Conservation (phyloP, 257 asterid species). For the Salvia hispanica region DNA sequence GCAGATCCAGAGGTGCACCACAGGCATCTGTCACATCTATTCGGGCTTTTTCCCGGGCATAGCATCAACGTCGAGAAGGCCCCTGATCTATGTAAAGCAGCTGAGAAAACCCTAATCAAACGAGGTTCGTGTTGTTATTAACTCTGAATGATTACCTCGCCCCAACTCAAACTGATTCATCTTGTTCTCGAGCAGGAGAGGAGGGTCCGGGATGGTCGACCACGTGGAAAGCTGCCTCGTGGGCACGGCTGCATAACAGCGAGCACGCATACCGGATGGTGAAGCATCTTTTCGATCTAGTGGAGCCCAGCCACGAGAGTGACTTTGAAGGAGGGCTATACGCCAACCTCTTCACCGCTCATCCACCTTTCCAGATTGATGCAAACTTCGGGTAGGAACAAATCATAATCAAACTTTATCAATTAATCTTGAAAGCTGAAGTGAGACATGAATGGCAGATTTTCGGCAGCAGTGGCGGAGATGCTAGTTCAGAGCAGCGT, state of each 20-base stretch:
- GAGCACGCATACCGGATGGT: slow-evolving; percentile 71
- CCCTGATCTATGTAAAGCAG: slow-evolving; percentile 72
- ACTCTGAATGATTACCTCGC: not conserved
- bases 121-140: slow-evolving; percentile 48
- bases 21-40: slow-evolving; percentile 76
- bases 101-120: slow-evolving; percentile 52
- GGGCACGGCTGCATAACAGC: slow-evolving; percentile 72
- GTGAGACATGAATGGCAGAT: slow-evolving; percentile 36
- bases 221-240: slow-evolving; percentile 65
- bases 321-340: slow-evolving; percentile 71
- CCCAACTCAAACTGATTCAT: not conserved
- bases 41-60: slow-evolving; percentile 79
- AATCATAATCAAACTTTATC: slow-evolving; percentile 9
- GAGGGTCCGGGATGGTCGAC: slow-evolving; percentile 92
- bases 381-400: slow-evolving; percentile 77
- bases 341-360: slow-evolving; percentile 73
- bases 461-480: slow-evolving; percentile 77
- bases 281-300: slow-evolving; percentile 60
- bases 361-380: slow-evolving; percentile 87
- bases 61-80: slow-evolving; percentile 49
- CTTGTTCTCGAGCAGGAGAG: slow-evolving; percentile 49
- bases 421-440: not conserved
- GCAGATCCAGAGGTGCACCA: slow-evolving; percentile 73
- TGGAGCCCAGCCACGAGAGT: slow-evolving; percentile 53
- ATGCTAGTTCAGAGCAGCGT: slow-evolving; percentile 79